A percentile compares a stretch with the other conserved stretches of the same genome.
Evolutionary conservation across 306 rosid species (phyloP).

Genomic region (Quercus variabilis): DNA sequence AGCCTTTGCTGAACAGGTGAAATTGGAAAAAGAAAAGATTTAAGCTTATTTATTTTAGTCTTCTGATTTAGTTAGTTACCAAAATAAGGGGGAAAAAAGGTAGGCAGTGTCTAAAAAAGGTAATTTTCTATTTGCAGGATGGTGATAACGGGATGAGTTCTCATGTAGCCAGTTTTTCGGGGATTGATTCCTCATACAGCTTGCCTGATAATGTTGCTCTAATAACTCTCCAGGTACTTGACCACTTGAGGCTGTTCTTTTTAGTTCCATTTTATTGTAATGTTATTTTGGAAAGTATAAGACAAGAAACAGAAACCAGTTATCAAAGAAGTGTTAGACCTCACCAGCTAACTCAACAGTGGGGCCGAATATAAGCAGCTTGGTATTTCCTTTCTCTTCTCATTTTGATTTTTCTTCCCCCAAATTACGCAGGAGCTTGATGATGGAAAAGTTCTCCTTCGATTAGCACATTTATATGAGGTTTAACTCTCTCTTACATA

Average conservation of each 20-base stretch:
- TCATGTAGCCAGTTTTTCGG: slow-evolving; percentile 54
- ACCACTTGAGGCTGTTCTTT: not conserved
- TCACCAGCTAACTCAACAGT: not conserved
- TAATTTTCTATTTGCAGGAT: slow-evolving; percentile 35
- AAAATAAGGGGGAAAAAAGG: not conserved
- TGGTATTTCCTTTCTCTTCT: not conserved
- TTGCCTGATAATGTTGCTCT: slow-evolving; percentile 75
- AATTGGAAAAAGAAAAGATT: not conserved
- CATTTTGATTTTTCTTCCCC: not conserved
- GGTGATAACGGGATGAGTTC: slow-evolving; percentile 56
- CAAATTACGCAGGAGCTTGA: slow-evolving; percentile 57
- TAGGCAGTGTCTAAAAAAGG: not conserved
- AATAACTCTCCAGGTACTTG: slow-evolving; percentile 62
- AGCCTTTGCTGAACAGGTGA: slow-evolving; percentile 76
- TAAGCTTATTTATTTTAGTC: not conserved
- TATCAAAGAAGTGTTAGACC: not conserved
- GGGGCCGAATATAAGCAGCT: not conserved
- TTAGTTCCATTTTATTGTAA: slow-evolving; percentile 2
- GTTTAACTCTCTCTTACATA: slow-evolving; percentile 27
- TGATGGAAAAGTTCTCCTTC: slow-evolving; percentile 59
- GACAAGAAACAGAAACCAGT: not conserved
- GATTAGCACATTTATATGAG: slow-evolving; percentile 77
- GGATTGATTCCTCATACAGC: slow-evolving; percentile 53
- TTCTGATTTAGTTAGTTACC: not conserved
- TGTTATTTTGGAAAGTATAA: not conserved